Evolutionary conservation across 1,284 basidiomycete species (phyloP).

Genomic region (Apiotrichum mycotoxinovorans): DNA sequence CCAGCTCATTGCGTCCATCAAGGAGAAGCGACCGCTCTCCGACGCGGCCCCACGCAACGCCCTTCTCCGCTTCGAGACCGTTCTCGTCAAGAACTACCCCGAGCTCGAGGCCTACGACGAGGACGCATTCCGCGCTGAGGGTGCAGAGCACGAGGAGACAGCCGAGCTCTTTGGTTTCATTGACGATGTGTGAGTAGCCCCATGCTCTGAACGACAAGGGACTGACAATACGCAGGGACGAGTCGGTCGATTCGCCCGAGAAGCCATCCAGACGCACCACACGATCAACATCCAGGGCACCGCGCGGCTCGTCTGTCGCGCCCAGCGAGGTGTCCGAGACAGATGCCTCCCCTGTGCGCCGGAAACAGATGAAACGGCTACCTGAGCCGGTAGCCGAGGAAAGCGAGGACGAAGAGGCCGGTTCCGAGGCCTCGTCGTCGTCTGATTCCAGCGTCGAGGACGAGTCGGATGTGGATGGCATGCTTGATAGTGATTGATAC

Average conservation of each 20-base stretch:
- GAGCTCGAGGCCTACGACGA: constrained; percentile 65
- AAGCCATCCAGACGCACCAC: constrained; percentile 3
- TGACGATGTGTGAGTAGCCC: constrained; percentile 44
- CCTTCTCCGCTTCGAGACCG: constrained; percentile 62
- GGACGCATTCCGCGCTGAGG: constrained; percentile 52
- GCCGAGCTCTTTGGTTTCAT: constrained; percentile 41
- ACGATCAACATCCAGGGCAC: constrained; percentile 9
- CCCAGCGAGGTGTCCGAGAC: constrained; percentile 9
- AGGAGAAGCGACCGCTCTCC: constrained; percentile 68
- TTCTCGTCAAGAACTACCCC: constrained; percentile 60
- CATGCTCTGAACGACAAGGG: background rate
- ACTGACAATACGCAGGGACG: constrained; percentile 6
- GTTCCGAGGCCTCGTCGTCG: background rate
- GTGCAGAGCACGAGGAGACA: constrained; percentile 27
- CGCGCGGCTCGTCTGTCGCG: constrained; percentile 2
- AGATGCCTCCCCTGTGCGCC: constrained; percentile 15
- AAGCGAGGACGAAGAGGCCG: constrained; percentile 17
- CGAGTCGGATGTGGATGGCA: constrained; percentile 21
- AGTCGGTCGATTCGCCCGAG: constrained; percentile 10
- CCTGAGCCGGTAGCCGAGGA: constrained; percentile 14
- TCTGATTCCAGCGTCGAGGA: background rate
- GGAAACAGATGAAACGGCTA: background rate
- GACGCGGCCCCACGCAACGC: constrained; percentile 69
- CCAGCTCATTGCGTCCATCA: constrained; percentile 60
- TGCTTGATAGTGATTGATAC: constrained; percentile 19